phyloP scores from a whole-genome alignment of 345 rosid genomes.

The Conringia planisiliqua region DNA sequence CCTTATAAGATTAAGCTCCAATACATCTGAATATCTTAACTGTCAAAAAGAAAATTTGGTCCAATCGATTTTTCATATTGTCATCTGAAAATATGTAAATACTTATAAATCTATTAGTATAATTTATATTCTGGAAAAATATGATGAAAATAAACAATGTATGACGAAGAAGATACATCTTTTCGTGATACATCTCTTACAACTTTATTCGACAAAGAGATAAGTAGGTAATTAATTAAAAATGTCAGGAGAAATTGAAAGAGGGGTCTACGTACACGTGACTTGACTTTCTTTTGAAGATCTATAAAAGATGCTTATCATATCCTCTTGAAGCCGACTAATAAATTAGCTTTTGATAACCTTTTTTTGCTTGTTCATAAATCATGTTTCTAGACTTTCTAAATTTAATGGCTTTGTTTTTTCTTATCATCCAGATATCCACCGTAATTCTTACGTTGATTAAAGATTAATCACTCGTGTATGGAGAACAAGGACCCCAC shows the following conservation, averaged over 20 bases:
- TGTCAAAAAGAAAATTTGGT: no score
- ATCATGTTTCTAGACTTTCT: not conserved
- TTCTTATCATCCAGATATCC: not conserved
- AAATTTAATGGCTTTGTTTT: not conserved
- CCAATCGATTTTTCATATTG: no score
- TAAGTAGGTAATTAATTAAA: no score
- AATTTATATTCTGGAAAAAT: not conserved
- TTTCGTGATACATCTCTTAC: not conserved
- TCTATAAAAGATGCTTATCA: conserved; percentile 20
- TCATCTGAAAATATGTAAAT: not conserved
- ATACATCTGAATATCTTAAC: not conserved
- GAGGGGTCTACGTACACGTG: conserved; percentile 22
- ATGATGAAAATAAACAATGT: not conserved
- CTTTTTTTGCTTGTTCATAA: not conserved
- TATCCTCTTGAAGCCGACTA: conserved; percentile 12
- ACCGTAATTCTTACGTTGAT: conserved; percentile 13
- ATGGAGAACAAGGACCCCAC: not conserved
- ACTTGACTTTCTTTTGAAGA: conserved; percentile 27
- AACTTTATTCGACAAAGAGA: no score
- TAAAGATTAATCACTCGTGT: conserved; percentile 1
- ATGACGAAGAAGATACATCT: not conserved
- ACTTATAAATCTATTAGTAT: not conserved
- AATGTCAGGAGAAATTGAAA: conserved; percentile 15
- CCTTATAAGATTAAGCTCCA: not conserved
- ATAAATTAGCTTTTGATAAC: not conserved